Conservation (phyloP, 768 basidiomycete species). For the Auricularia sp. region DNA sequence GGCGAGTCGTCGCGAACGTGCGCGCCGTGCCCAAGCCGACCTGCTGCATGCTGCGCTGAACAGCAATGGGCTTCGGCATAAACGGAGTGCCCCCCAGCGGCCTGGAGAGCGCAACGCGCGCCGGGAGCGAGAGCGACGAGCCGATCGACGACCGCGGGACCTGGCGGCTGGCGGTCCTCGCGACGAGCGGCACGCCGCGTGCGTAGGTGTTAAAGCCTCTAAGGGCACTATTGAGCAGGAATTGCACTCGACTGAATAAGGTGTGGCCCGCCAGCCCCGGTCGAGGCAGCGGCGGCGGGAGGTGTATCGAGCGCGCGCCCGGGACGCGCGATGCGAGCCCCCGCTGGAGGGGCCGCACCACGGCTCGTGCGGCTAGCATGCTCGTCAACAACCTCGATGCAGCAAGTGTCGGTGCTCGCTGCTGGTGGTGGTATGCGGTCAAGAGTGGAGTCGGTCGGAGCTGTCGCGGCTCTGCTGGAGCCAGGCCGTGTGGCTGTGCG, state of each 20-base stretch:
- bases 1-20: slow-evolving; percentile 63
- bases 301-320: not conserved
- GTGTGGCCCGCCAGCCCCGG: not conserved
- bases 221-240: not conserved
- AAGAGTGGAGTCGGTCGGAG: no score
- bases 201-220: not conserved
- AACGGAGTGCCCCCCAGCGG: slow-evolving; percentile 6
- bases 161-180: not conserved
- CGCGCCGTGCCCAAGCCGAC: slow-evolving; percentile 70
- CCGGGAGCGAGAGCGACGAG: slow-evolving; percentile 5
- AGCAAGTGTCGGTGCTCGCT: not conserved
- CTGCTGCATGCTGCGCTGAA: slow-evolving; percentile 45
- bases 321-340: not conserved
- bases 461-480: no score
- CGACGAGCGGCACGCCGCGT: not conserved
- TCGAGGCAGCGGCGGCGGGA: not conserved
- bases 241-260: not conserved
- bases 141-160: not conserved
- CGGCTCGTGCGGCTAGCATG: not conserved
- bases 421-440: not conserved
- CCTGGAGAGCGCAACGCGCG: slow-evolving; percentile 7
- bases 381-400: not conserved
- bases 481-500: no score
- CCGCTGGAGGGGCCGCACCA: not conserved
- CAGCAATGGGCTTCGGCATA: slow-evolving; percentile 13